Percentiles rank a stretch among this genome's conserved stretches.
These are phyloP conservation scores for Ploettnerulaceae sp. DNA, from an alignment of 2,329 filamentous ascomycete genomes.

Conservation along the genomic window DNA sequence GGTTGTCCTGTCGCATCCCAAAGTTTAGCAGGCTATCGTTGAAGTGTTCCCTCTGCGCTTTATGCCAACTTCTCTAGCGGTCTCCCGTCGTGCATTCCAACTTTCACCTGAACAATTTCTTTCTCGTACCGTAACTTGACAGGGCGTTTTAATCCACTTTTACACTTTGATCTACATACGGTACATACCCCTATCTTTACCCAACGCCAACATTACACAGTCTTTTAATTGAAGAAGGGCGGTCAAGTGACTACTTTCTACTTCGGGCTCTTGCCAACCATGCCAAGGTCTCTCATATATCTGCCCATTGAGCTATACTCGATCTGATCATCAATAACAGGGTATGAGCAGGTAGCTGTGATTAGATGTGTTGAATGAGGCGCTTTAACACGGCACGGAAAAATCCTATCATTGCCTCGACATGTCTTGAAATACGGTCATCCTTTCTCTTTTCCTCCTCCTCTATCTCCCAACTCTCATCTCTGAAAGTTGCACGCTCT, in stretches of 20 bases:
- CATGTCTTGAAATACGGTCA: neutral
- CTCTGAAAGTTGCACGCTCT: slow-evolving; percentile 1
- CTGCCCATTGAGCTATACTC: neutral
- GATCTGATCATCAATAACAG: neutral
- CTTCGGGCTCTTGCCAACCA: neutral
- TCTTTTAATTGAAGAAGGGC: neutral
- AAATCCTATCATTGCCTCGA: neutral
- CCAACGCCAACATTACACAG: neutral
- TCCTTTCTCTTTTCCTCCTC: neutral
- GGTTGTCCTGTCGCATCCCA: too few relatives aligned
- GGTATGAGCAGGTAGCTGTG: neutral
- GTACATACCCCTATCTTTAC: neutral
- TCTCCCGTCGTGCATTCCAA: neutral
- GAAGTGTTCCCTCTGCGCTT: too few relatives aligned
- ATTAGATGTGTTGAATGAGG: neutral
- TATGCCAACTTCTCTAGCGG: too few relatives aligned
- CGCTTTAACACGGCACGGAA: neutral
- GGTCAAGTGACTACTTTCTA: neutral
- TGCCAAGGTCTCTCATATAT: neutral
- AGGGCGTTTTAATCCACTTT: neutral
- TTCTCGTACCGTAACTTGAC: too few relatives aligned
- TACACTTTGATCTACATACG: neutral
- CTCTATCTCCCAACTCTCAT: neutral
- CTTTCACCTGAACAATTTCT: neutral
- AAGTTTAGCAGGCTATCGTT: too few relatives aligned